These are phyloP conservation scores for Funneliformis caledonium DNA, from an alignment of 371 early-diverging fungal genomes.

Conservation along the genomic window DNA sequence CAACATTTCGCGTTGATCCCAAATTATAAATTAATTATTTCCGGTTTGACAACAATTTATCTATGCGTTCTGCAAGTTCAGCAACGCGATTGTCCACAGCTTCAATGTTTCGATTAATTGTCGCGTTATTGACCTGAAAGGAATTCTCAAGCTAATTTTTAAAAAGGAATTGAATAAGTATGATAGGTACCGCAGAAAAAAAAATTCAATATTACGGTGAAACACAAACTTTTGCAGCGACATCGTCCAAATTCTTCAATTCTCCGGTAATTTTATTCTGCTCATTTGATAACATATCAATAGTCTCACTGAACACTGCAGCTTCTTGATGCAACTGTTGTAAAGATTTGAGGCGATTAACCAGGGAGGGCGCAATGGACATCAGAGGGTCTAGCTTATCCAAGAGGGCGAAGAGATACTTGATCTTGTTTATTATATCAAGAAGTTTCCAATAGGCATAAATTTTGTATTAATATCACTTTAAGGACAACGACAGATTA, in stretches of 20 bases:
- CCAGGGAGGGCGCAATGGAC: slow-evolving; percentile 77
- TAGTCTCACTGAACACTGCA: slow-evolving; percentile 74
- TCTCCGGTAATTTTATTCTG: slow-evolving; percentile 75
- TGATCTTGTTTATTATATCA: slow-evolving; percentile 52
- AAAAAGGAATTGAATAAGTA: background rate
- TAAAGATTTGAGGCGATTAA: slow-evolving; percentile 80
- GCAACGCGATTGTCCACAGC: slow-evolving; percentile 69
- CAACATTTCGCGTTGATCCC: background rate
- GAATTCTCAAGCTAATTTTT: slow-evolving; percentile 60
- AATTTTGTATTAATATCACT: background rate
- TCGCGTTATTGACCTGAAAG: slow-evolving; percentile 67
- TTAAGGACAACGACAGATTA: background rate
- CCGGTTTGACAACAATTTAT: slow-evolving; percentile 41
- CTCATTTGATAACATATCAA: slow-evolving; percentile 73
- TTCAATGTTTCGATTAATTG: slow-evolving; percentile 70
- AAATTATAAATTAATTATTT: background rate
- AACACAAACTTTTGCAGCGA: slow-evolving; percentile 50
- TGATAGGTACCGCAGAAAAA: background rate
- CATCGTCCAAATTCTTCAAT: slow-evolving; percentile 66
- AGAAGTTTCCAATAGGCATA: background rate
- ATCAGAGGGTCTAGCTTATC: slow-evolving; percentile 80
- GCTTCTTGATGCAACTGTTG: slow-evolving; percentile 84
- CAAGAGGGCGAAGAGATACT: slow-evolving; percentile 72
- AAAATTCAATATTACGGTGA: background rate
- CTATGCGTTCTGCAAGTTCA: slow-evolving; percentile 66